phyloP scores from a whole-genome alignment of 106 monocot genomes.

The Phalaenopsis equestris region DNA sequence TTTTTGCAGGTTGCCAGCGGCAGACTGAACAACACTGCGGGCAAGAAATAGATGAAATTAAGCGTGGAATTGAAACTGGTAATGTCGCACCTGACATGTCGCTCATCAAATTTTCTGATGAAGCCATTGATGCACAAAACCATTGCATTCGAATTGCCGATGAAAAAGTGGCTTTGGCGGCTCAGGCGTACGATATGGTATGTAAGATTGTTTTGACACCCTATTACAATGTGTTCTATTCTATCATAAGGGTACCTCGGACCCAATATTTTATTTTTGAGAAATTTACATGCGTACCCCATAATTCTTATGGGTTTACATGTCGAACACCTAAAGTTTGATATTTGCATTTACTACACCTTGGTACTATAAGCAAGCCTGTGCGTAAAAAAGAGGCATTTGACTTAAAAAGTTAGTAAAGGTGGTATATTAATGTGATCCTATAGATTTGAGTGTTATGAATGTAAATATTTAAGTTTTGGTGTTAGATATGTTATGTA shows the following conservation, averaged over 20 bases:
- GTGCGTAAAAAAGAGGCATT: no score
- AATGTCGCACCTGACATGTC: constrained; percentile 41
- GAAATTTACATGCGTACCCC: no score
- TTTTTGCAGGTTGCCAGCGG: constrained; percentile 44
- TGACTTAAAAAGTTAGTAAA: no score
- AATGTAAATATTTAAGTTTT: no score
- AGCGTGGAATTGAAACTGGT: constrained; percentile 52
- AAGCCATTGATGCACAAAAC: constrained; percentile 86
- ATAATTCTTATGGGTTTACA: no score
- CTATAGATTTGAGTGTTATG: no score
- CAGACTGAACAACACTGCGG: constrained; percentile 91
- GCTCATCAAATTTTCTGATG: constrained; percentile 77
- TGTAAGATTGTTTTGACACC: not conserved
- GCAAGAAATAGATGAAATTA: constrained; percentile 80
- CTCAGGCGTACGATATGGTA: constrained; percentile 91
- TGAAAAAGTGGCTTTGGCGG: constrained; percentile 86
- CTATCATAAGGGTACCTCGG: not conserved
- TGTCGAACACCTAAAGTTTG: no score
- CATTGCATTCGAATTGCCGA: constrained; percentile 86
- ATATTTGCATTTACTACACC: no score
- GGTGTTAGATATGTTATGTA: no score
- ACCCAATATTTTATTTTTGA: no score
- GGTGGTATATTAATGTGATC: no score
- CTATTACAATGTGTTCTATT: not conserved
- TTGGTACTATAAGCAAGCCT: no score